These are phyloP conservation scores for Neopestalotiopsis clavispora DNA, from an alignment of 2,329 filamentous ascomycete genomes.

Conservation along the genomic window DNA sequence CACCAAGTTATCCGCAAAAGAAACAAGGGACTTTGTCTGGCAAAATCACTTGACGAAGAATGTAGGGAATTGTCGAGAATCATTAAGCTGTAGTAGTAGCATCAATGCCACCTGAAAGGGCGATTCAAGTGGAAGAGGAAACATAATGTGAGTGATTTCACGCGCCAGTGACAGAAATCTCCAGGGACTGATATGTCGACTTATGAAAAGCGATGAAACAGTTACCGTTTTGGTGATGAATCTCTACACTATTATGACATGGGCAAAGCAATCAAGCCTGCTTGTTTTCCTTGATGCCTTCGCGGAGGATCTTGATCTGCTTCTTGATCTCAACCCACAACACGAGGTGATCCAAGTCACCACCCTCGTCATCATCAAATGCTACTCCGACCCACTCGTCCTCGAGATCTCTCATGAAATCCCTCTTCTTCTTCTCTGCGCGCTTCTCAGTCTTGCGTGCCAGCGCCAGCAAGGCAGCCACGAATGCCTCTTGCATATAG, in stretches of 20 bases:
- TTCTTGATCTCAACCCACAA: conserved; percentile 68
- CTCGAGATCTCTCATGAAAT: conserved; percentile 33
- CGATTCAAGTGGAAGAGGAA: too few species aligned
- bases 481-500: conserved; percentile 73
- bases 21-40: too few species aligned
- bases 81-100: too few species aligned
- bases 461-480: conserved; percentile 65
- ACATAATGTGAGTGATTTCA: too few species aligned
- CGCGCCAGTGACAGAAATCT: too few species aligned
- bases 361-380: conserved; percentile 39
- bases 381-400: conserved; percentile 45
- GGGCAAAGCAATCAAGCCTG: not conserved
- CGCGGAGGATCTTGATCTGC: conserved; percentile 63
- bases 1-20: not conserved
- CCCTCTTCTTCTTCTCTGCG: conserved; percentile 31
- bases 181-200: too few species aligned
- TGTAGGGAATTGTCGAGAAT: too few species aligned
- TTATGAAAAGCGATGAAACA: too few species aligned
- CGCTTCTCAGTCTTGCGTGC: conserved; percentile 40
- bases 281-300: conserved; percentile 56
- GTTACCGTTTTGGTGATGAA: too few species aligned
- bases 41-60: too few species aligned
- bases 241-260: not conserved
- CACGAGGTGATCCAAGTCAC: conserved; percentile 53
- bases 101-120: too few species aligned